A percentile compares a stretch with the other conserved stretches of the same genome.
Evolutionary conservation across 1,284 basidiomycete genomes (phyloP).

Genomic region (Amylostereum areolatum): DNA sequence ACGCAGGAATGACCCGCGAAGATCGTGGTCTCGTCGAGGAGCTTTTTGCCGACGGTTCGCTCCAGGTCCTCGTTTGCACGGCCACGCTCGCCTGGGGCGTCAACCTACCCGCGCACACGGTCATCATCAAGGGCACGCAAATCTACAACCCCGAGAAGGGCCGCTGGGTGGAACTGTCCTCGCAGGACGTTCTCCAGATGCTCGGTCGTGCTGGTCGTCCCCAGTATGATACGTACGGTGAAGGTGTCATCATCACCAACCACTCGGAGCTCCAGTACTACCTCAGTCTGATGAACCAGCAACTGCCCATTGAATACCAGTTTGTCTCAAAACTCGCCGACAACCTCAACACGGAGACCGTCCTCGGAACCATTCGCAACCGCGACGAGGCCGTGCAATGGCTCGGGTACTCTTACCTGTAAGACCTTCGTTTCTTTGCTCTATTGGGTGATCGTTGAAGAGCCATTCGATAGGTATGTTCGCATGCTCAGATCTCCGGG

Average conservation of each 20-base stretch:
- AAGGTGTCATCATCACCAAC: conserved; percentile 99
- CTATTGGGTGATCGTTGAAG: conserved; percentile 4
- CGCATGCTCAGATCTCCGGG: conserved; percentile 91
- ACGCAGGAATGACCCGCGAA: conserved; percentile 97
- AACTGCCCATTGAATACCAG: conserved; percentile 95
- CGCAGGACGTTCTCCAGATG: conserved; percentile 98
- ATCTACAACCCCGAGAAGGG: conserved; percentile 99
- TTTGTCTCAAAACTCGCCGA: conserved; percentile 91
- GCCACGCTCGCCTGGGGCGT: conserved; percentile 99
- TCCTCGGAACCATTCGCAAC: conserved; percentile 92
- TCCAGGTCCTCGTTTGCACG: conserved; percentile 95
- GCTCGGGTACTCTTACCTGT: conserved; percentile 94
- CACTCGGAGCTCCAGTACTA: conserved; percentile 98
- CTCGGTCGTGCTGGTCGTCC: conserved; percentile 96
- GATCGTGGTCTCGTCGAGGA: conserved; percentile 94
- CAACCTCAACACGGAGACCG: conserved; percentile 97
- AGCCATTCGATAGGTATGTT: conserved; percentile 62
- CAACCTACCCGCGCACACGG: conserved; percentile 95
- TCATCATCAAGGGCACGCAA: conserved; percentile 99
- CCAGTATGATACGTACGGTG: conserved; percentile 96
- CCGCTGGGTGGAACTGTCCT: conserved; percentile 93
- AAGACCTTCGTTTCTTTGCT: conserved; percentile 26
- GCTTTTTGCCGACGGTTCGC: conserved; percentile 86
- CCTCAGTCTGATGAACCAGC: conserved; percentile 89
- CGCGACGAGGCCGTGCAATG: conserved; percentile 97